These are phyloP conservation scores for Daldinia sp. DNA, from an alignment of 2,329 filamentous ascomycete species.

Conservation along the genomic window DNA sequence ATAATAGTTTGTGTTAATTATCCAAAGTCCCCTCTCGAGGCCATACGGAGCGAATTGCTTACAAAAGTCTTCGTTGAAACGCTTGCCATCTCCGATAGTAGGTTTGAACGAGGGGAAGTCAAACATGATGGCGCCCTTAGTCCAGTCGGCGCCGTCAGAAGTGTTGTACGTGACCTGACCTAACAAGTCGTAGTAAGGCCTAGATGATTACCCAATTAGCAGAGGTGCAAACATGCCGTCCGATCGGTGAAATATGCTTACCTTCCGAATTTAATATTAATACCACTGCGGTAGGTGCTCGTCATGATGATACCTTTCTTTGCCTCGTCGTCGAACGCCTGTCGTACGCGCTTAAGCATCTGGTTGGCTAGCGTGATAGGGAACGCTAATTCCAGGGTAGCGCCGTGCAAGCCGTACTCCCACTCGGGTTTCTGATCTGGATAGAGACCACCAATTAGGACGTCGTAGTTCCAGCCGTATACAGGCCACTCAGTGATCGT, in stretches of 20 bases:
- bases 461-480: slow-evolving; percentile 63
- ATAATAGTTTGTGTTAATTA: slow-evolving; percentile 30
- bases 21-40: not conserved
- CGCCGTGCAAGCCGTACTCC: slow-evolving; percentile 58
- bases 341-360: slow-evolving; percentile 57
- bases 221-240: not conserved
- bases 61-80: slow-evolving; percentile 62
- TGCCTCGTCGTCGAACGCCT: slow-evolving; percentile 57
- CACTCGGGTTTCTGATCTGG: slow-evolving; percentile 57
- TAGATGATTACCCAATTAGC: slow-evolving; percentile 25
- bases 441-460: slow-evolving; percentile 61
- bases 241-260: not conserved
- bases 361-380: slow-evolving; percentile 59
- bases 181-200: slow-evolving; percentile 57
- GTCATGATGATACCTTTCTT: slow-evolving; percentile 57
- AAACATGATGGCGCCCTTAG: slow-evolving; percentile 61
- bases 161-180: slow-evolving; percentile 60
- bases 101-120: slow-evolving; percentile 61
- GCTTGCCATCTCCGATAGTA: slow-evolving; percentile 53
- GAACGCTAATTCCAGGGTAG: slow-evolving; percentile 61
- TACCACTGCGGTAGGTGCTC: slow-evolving; percentile 59
- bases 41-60: slow-evolving; percentile 34
- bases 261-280: slow-evolving; percentile 61
- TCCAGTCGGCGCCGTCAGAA: slow-evolving; percentile 57
- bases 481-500: slow-evolving; percentile 57